Evolutionary conservation across 169 alveolate genomes (phyloP).

Genomic region (Plasmodium adleri): DNA sequence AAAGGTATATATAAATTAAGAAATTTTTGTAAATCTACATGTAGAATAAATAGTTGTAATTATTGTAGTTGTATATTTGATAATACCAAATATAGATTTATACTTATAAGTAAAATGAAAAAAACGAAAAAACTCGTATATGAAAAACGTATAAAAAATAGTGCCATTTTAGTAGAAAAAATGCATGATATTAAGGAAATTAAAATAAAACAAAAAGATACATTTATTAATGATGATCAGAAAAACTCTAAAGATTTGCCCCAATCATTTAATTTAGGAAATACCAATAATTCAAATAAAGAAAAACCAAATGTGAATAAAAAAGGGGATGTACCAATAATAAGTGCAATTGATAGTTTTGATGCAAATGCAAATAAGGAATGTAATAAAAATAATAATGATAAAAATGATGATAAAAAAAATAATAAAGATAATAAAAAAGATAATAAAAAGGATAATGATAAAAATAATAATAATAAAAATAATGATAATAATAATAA

Average conservation of each 20-base stretch:
- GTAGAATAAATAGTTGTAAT: background rate
- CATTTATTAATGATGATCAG: background rate
- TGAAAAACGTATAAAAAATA: background rate
- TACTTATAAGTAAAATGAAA: background rate
- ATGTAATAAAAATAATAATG: background rate
- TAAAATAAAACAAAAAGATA: background rate
- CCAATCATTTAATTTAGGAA: too few species aligned
- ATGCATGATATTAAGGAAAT: background rate
- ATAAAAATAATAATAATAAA: slow-evolving; percentile 3
- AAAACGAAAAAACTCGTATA: background rate
- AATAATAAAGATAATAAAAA: background rate
- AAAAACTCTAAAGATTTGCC: background rate
- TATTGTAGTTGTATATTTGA: background rate
- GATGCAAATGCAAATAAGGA: background rate
- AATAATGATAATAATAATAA: slow-evolving; percentile 1
- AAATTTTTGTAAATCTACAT: background rate
- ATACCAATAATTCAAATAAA: too few species aligned
- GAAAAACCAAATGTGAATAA: too few species aligned
- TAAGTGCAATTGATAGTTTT: background rate
- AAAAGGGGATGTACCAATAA: too few species aligned
- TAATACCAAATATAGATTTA: background rate
- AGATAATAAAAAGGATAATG: background rate
- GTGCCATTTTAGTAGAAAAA: background rate
- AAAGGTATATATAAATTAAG: slow-evolving; percentile 23
- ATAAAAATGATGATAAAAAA: slow-evolving; percentile 3